Conservation (phyloP, 208 protist species). For the Leishmania martiniquensis region DNA sequence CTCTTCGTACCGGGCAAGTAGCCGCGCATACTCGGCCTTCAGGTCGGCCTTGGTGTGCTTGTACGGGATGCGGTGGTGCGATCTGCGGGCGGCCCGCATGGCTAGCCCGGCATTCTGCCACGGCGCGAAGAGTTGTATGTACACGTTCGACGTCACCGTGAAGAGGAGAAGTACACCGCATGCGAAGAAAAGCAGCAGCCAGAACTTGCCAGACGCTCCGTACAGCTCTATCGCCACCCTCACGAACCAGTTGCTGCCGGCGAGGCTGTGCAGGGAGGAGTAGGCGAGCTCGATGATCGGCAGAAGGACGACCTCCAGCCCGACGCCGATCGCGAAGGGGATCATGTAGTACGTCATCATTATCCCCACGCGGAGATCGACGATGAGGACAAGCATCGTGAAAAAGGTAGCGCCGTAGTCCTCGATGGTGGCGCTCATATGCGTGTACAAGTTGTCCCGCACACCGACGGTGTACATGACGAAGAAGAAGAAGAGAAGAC, state of each 20-base stretch:
- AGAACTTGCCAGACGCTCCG: slow-evolving; percentile 52
- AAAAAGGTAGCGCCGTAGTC: slow-evolving; percentile 76
- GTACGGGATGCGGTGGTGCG: slow-evolving; percentile 47
- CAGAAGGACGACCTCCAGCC: slow-evolving; percentile 37
- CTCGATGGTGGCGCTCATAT: slow-evolving; percentile 46
- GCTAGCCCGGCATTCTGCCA: slow-evolving; percentile 64
- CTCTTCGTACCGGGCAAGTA: slow-evolving; percentile 30
- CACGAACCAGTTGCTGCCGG: slow-evolving; percentile 66
- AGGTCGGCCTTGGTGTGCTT: slow-evolving; percentile 27
- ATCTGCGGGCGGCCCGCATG: slow-evolving; percentile 46
- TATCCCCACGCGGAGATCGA: slow-evolving; percentile 54
- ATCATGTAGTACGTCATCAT: slow-evolving; percentile 62
- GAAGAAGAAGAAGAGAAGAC: slow-evolving; percentile 58
- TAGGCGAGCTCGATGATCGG: slow-evolving; percentile 51
- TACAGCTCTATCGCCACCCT: slow-evolving; percentile 53
- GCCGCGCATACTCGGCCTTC: slow-evolving; percentile 27
- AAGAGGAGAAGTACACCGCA: slow-evolving; percentile 58
- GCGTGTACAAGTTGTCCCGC: slow-evolving; percentile 56
- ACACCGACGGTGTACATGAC: slow-evolving; percentile 46
- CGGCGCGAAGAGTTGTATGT: slow-evolving; percentile 63
- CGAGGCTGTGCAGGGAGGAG: slow-evolving; percentile 47
- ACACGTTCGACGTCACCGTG: slow-evolving; percentile 59
- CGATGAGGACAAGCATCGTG: slow-evolving; percentile 67
- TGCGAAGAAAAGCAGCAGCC: slow-evolving; percentile 55
- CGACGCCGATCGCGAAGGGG: slow-evolving; percentile 35